Conservation (phyloP, 139 green algal genomes). For the Picochlorum costavermella region DNA sequence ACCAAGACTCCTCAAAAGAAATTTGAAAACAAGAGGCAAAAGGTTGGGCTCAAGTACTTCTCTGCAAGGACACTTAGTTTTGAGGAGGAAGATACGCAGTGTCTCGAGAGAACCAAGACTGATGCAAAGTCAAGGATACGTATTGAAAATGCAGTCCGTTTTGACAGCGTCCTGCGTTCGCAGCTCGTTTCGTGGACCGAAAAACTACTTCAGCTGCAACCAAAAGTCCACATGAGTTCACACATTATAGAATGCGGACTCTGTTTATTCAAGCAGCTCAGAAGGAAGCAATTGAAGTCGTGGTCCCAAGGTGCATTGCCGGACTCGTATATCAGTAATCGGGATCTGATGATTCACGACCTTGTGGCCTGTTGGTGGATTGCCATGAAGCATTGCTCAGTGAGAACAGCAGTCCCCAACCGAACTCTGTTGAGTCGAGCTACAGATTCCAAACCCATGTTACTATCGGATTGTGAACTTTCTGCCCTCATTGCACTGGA, state of each 20-base stretch:
- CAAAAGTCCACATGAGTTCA: slow-evolving; percentile 26
- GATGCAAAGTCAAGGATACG: not conserved
- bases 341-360: slow-evolving; percentile 23
- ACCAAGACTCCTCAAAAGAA: too few species aligned
- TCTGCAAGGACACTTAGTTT: too few species aligned
- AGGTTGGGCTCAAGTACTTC: too few species aligned
- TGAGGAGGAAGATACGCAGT: too few species aligned
- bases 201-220: slow-evolving; percentile 24
- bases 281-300: slow-evolving; percentile 11
- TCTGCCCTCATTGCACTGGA: slow-evolving; percentile 19
- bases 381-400: slow-evolving; percentile 27
- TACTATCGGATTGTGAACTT: slow-evolving; percentile 23
- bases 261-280: slow-evolving; percentile 27
- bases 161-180: not conserved
- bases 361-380: slow-evolving; percentile 32
- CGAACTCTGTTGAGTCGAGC: slow-evolving; percentile 24
- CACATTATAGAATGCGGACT: slow-evolving; percentile 30
- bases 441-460: slow-evolving; percentile 8
- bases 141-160: not conserved
- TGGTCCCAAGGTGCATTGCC: slow-evolving; percentile 1
- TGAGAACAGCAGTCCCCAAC: slow-evolving; percentile 32
- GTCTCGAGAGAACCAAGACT: not conserved
- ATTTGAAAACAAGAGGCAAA: too few species aligned
- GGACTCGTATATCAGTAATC: slow-evolving; percentile 6
- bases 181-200: slow-evolving; percentile 14